Evolutionary conservation across 208 protist genomes (phyloP), one percentile per base, ranked within the genome.

Genomic region (Wallacemonas sp.): DNA sequence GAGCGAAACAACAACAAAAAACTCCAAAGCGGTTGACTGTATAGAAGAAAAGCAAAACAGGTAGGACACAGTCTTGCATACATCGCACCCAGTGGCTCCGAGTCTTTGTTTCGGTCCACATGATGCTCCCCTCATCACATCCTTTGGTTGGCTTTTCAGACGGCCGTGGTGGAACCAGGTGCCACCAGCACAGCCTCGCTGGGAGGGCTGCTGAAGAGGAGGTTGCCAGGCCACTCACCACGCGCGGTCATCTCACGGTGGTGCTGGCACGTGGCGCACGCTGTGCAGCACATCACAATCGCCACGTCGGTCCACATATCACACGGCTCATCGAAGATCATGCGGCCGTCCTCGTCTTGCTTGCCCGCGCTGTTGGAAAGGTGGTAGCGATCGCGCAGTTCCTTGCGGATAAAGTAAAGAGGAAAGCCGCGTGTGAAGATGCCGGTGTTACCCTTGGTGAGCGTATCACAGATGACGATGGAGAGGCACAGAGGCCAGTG

Each of bases 261-360:
- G 33, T 85, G 74, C 74, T 85, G 79, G 46, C 74, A 74, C 2
- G 74, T 52, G 19, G 65, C 64, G 43, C 73, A 85, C 11, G 52
- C 19, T 17, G 56, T 58, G 56, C 79, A 85, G 30, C 57, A 61
- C 17, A 65, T 17, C 0, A 60, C 61, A 6, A 64, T 29, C 0
- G 67, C 23, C 1, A 70, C 26, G 30, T 78, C 70, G 29, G 43
- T 8, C 52, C 52, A 58, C 52, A 58, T 58, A 58, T 58, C 52
- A 43, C 32, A 43, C n/a, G 52, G 52, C 52, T 58, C 52, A 21
- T 58, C 52, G n/a, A 27, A 39, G 0, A 39, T 14, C 17, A 58
- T 9, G 30, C 8, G 6, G 26, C 52, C 52, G 24, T 58, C 19
- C 29, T 41, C 52, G 19, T 39, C 52, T n/a, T 4, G n/a, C 0